Evolutionary conservation across 768 basidiomycete genomes (phyloP).

Genomic region (Cystofilobasidium ferigula): DNA sequence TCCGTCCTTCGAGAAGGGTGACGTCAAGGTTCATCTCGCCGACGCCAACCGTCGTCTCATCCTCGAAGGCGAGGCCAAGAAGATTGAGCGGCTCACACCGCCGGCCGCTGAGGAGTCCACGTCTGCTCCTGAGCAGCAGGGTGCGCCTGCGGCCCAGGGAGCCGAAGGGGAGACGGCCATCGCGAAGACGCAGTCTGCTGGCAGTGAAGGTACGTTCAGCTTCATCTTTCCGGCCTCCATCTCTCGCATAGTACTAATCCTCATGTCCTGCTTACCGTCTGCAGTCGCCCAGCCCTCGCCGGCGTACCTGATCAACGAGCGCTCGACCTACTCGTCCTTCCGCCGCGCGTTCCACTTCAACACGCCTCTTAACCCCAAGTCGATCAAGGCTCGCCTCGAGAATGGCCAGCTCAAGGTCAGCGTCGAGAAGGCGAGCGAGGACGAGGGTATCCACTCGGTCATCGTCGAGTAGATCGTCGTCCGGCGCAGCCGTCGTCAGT

Average conservation of each 20-base stretch:
- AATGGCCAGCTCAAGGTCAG: conserved; percentile 1
- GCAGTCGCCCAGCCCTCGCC: not conserved
- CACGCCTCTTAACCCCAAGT: conserved; percentile 4
- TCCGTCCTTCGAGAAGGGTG: not conserved
- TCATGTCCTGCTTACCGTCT: too few relatives aligned
- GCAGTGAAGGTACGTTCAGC: not conserved
- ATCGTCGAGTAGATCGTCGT: not conserved
- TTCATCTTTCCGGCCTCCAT: not conserved
- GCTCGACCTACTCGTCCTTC: not conserved
- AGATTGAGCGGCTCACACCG: not conserved
- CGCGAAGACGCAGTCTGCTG: not conserved
- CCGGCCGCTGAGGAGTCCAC: not conserved
- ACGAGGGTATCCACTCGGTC: not conserved
- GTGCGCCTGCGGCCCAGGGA: not conserved
- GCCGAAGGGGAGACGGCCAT: not conserved
- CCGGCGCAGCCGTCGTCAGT: too few relatives aligned
- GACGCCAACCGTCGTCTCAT: conserved; percentile 17
- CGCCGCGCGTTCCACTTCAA: conserved; percentile 10
- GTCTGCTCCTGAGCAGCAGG: not conserved
- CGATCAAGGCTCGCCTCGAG: not conserved
- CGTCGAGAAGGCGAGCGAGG: not conserved
- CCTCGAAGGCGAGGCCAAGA: conserved; percentile 11
- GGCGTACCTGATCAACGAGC: conserved; percentile 9
- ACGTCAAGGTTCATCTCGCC: conserved; percentile 11
- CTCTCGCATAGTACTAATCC: not conserved